Base-by-base conservation (phyloP, 805 yeast species). In the Saturnispora ahearnii region DNA sequence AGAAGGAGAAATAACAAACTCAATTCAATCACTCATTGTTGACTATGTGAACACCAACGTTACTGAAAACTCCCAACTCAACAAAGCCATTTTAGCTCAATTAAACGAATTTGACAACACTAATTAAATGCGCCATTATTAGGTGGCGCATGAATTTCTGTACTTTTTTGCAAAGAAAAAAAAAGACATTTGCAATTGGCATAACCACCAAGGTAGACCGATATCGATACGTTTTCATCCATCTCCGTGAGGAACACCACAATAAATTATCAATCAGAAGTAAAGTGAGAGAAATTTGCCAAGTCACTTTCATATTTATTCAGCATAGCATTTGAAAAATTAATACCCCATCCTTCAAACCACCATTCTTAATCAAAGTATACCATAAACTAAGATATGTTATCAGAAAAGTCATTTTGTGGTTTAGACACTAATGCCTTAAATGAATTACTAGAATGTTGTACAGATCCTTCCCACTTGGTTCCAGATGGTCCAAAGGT, bases 381-480 rank as follows among this genome's bases (percentile, higher is more conserved):
- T 22, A 10, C 10, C 21, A 36, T 36, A 36, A 12, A 18, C 18
- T 36, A 18, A 13, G 15, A 22, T 8, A 36, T 36, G 40, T n/a
- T 38, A 22, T 24, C 42, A n/a, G 45, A 30, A 10, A 43, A 43
- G 36, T 43, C 45, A 28, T 30, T 43, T 31, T 54, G 55, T 33
- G 48, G 41, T 15, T 45, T 48, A 5, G 53, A 50, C 33, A 11
- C 48, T 11, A 49, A 47, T 11, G 31, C 50, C 5, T 45, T 54
- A 15, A 52, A 48, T 31, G 55, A 54, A 22, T 42, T 54, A 8
- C 31, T 52, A 9, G 49, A 54, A 41, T 54, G 57, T 33, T 54
- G 57, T 33, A 52, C 52, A 44, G 57, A 54, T 44, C 52, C 53
- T 3, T 41, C 51, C 1, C 57, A 54, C 48, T 5, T 52, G 12